phyloP scores from a whole-genome alignment of 257 asterid species.

The Penstemon eatonii region DNA sequence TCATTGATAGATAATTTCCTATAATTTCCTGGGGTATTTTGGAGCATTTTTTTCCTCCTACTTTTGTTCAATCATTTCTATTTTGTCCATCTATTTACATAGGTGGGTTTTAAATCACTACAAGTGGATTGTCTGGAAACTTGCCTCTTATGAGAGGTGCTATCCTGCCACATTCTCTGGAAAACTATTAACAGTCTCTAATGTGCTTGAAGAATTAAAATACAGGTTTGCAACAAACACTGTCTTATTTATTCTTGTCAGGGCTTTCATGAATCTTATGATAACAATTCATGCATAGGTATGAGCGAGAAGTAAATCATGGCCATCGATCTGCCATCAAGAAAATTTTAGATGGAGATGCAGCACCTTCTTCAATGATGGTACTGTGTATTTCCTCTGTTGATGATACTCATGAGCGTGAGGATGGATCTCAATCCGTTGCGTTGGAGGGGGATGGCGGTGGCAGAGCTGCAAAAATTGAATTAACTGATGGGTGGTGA shows the following conservation, averaged over 20 bases:
- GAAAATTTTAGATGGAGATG: conserved; percentile 86
- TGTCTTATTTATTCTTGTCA: conserved; percentile 13
- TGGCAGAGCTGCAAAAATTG: conserved; percentile 50
- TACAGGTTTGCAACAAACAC: conserved; percentile 58
- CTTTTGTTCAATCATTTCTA: conserved; percentile 11
- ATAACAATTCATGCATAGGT: conserved; percentile 45
- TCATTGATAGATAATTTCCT: conserved; percentile 22
- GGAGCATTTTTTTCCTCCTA: conserved; percentile 11
- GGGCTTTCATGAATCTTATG: conserved; percentile 24
- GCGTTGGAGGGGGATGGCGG: conserved; percentile 34
- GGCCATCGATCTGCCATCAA: conserved; percentile 92
- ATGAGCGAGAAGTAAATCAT: conserved; percentile 89
- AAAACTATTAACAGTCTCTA: conserved; percentile 61
- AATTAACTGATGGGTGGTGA: conserved; percentile 97
- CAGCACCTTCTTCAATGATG: conserved; percentile 76
- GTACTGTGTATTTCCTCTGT: conserved; percentile 83
- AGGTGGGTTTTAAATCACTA: conserved; percentile 95
- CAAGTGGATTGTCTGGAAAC: conserved; percentile 96
- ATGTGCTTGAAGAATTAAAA: conserved; percentile 85
- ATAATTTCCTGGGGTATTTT: conserved; percentile 21
- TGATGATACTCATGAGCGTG: conserved; percentile 39
- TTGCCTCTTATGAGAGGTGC: conserved; percentile 85
- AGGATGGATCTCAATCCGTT: conserved; percentile 41
- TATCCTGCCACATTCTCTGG: conserved; percentile 71
- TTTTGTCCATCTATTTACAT: conserved; percentile 23